Conservation (phyloP, 441 rosid genomes). For the Arabidopsis hybrid region DNA sequence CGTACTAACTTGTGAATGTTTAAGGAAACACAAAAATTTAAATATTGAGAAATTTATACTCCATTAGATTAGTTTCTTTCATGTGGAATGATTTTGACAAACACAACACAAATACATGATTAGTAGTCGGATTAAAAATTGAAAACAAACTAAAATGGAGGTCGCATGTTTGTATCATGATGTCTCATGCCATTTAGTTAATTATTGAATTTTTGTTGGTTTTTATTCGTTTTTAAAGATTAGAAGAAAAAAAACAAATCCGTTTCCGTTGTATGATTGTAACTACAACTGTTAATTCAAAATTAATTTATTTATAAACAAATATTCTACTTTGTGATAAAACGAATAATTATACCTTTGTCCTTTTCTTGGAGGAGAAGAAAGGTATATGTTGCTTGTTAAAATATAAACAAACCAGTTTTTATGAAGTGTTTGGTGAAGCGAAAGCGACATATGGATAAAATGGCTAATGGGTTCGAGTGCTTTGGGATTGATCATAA, state of each 20-base stretch:
- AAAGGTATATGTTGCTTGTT: slow-evolving; percentile 16
- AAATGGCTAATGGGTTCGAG: slow-evolving; percentile 6
- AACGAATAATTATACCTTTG: neutral
- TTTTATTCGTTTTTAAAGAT: neutral
- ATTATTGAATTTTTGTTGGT: slow-evolving; percentile 10
- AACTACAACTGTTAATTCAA: neutral
- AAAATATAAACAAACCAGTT: neutral
- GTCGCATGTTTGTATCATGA: slow-evolving; percentile 40
- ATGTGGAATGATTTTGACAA: slow-evolving; percentile 12
- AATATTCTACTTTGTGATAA: neutral
- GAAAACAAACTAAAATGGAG: neutral
- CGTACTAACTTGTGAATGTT: neutral
- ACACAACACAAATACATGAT: slow-evolving; percentile 10
- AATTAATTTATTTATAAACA: neutral
- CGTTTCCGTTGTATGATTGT: neutral
- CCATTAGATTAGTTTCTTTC: slow-evolving; percentile 10
- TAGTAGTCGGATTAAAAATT: neutral
- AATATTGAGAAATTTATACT: neutral
- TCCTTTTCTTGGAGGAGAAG: slow-evolving; percentile 35
- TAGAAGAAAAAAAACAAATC: neutral
- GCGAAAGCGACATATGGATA: slow-evolving; percentile 25
- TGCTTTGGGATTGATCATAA: slow-evolving; percentile 14
- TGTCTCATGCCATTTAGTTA: slow-evolving; percentile 18
- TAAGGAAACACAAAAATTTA: neutral
- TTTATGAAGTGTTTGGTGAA: slow-evolving; percentile 6